phyloP scores from a whole-genome alignment of 306 rosid species.

The Corylus heterophylla region DNA sequence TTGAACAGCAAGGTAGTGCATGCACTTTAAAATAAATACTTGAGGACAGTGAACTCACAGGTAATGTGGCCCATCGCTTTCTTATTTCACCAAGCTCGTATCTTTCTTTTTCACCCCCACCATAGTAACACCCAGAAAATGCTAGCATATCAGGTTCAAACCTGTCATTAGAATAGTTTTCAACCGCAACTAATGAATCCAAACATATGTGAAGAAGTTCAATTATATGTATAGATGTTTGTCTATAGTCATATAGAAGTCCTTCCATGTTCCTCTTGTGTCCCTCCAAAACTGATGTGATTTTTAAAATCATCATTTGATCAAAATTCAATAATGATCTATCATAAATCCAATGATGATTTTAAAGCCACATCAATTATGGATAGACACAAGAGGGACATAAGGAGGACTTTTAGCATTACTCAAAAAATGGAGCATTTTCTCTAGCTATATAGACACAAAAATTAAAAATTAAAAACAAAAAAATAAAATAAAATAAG shows the following conservation, averaged over 20 bases:
- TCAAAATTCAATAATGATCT: too few species aligned
- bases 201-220: slow-evolving; percentile 15
- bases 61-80: slow-evolving; percentile 95
- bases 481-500: not conserved
- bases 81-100: slow-evolving; percentile 89
- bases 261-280: too few species aligned
- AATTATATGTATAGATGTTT: not conserved
- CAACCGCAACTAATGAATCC: slow-evolving; percentile 30
- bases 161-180: slow-evolving; percentile 54
- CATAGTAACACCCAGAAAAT: slow-evolving; percentile 97
- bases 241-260: not conserved
- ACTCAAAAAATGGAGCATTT: not conserved
- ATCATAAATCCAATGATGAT: too few species aligned
- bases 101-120: slow-evolving; percentile 97
- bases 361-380: too few species aligned
- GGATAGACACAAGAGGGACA: too few species aligned
- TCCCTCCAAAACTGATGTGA: too few species aligned
- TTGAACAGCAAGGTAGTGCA: not conserved
- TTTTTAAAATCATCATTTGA: too few species aligned
- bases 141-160: slow-evolving; percentile 99
- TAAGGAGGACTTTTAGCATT: too few species aligned
- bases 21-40: not conserved
- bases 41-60: slow-evolving; percentile 61
- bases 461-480: too few species aligned
- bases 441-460: not conserved